Conservation (phyloP, 768 basidiomycete species). For the Rhizopogon rudus region DNA sequence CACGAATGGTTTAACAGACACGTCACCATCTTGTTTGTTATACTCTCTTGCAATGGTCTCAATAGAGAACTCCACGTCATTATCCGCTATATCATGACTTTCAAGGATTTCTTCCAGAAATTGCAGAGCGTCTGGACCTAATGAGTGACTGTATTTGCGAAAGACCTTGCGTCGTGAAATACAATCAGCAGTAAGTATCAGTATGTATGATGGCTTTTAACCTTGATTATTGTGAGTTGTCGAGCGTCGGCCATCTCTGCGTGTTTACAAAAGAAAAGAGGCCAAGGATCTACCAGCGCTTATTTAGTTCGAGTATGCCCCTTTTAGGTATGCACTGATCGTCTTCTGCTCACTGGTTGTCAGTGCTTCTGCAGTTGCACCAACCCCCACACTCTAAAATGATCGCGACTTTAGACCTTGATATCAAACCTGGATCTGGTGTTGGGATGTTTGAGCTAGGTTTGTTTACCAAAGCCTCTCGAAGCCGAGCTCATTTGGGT, state of each 20-base stretch:
- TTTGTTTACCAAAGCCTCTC: constrained; percentile 18
- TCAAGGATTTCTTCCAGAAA: constrained; percentile 70
- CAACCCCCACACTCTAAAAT: constrained; percentile 27
- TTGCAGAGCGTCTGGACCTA: constrained; percentile 72
- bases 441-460: constrained; percentile 79
- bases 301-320: not conserved
- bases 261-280: not conserved
- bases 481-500: not conserved
- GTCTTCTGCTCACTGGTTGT: not conserved
- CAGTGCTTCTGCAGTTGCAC: not conserved
- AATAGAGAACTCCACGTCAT: constrained; percentile 67
- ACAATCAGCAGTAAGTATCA: not conserved
- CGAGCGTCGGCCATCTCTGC: constrained; percentile 31
- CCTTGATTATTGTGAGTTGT: constrained; percentile 43
- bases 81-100: constrained; percentile 63
- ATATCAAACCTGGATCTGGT: constrained; percentile 70
- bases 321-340: constrained; percentile 9
- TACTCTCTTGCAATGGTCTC: constrained; percentile 84
- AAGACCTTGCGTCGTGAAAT: constrained; percentile 51
- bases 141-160: constrained; percentile 82
- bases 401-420: constrained; percentile 69
- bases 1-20: constrained; percentile 5
- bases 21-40: constrained; percentile 79
- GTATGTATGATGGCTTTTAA: constrained; percentile 8
- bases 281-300: too few species aligned